Conservation (phyloP, 192 early-diverging fungal genomes). For the Dimargaris xerosporica region DNA sequence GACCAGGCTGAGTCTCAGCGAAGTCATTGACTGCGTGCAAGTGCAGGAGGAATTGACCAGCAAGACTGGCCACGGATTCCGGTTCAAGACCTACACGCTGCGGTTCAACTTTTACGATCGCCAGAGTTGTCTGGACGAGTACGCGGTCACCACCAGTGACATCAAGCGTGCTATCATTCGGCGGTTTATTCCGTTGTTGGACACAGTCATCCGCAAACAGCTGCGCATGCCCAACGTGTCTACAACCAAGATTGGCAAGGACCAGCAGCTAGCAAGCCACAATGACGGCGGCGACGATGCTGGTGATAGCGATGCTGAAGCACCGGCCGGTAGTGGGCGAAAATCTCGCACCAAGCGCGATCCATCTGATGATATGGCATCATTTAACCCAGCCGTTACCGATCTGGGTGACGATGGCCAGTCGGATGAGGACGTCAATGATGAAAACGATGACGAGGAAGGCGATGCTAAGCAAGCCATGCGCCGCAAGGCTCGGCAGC, state of each 20-base stretch:
- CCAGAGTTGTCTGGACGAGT: too few relatives aligned
- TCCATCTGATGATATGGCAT: too few relatives aligned
- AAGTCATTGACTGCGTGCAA: conserved; percentile 74
- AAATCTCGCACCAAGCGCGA: background rate
- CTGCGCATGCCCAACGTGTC: too few relatives aligned
- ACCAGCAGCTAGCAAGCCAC: too few relatives aligned
- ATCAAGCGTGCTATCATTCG: conserved; percentile 60
- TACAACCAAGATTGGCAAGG: too few relatives aligned
- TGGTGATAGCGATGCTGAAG: conserved; percentile 22
- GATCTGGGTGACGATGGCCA: conserved; percentile 4
- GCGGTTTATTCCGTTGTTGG: conserved; percentile 58
- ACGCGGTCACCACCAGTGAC: conserved; percentile 45
- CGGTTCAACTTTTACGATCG: conserved; percentile 82
- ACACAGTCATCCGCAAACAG: conserved; percentile 59
- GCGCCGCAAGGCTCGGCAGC: conserved; percentile 32
- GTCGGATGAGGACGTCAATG: conserved; percentile 19
- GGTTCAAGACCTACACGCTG: conserved; percentile 65
- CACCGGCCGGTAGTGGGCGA: conserved; percentile 3
- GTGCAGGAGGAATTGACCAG: conserved; percentile 62
- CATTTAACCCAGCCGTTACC: too few relatives aligned
- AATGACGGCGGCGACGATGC: conserved; percentile 25
- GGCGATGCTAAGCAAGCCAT: conserved; percentile 19
- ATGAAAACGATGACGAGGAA: conserved; percentile 21
- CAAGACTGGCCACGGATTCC: conserved; percentile 12
- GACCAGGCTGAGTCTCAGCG: conserved; percentile 55